phyloP scores from a whole-genome alignment of 768 basidiomycete genomes.

The Suillus weaverae region DNA sequence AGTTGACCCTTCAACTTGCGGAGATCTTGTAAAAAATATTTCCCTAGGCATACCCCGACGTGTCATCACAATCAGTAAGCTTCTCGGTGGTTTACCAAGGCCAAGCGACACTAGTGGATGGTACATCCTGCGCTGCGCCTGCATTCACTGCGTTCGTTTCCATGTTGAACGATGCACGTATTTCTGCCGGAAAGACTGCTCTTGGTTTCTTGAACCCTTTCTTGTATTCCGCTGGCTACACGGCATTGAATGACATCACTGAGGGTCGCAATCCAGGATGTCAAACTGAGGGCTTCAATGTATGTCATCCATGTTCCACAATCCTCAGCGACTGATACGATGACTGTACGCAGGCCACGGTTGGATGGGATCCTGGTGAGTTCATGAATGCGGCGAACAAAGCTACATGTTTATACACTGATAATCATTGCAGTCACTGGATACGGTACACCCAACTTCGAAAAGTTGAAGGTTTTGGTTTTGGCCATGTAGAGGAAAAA shows the following conservation, averaged over 20 bases:
- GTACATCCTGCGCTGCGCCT: constrained; percentile 68
- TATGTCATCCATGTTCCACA: constrained; percentile 30
- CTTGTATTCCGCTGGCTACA: constrained; percentile 43
- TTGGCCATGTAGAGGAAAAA: constrained; percentile 9
- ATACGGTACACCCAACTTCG: constrained; percentile 55
- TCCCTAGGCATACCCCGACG: constrained; percentile 59
- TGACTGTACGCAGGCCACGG: constrained; percentile 39
- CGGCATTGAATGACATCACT: constrained; percentile 57
- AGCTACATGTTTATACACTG: constrained; percentile 9
- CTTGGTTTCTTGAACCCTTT: constrained; percentile 73
- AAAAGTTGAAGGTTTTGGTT: constrained; percentile 42
- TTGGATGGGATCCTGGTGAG: constrained; percentile 62
- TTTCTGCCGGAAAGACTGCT: constrained; percentile 40
- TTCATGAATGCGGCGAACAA: constrained; percentile 18
- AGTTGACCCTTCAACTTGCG: constrained; percentile 17
- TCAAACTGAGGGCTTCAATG: constrained; percentile 66
- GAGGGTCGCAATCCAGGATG: constrained; percentile 58
- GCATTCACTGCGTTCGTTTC: constrained; percentile 65
- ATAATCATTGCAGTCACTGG: constrained; percentile 45
- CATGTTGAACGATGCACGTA: constrained; percentile 63
- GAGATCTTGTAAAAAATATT: not conserved
- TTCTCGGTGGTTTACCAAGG: constrained; percentile 53
- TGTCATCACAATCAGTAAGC: constrained; percentile 55
- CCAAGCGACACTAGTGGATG: constrained; percentile 40
- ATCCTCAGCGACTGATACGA: not conserved